These are phyloP conservation scores for Fusarium chlamydosporum DNA, from an alignment of 2,329 filamentous ascomycete genomes.

Conservation along the genomic window DNA sequence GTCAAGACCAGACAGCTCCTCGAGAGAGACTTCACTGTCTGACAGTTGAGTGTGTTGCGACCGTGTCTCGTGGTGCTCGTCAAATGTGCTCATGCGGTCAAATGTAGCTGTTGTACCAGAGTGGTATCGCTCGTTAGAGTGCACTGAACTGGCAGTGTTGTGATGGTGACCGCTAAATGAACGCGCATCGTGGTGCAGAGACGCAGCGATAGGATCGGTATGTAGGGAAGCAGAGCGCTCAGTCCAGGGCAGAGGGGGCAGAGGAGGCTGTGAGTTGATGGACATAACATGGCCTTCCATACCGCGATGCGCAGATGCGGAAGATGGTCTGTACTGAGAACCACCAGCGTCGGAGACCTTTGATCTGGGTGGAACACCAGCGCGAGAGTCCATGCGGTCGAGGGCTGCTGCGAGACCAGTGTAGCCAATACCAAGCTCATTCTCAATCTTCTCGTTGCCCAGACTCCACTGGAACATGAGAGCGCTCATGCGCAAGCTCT, in stretches of 20 bases:
- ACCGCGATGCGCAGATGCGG: constrained; percentile 46
- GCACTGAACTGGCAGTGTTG: constrained; percentile 52
- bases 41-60: constrained; percentile 48
- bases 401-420: constrained; percentile 76
- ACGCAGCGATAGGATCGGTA: constrained; percentile 28
- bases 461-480: constrained; percentile 76
- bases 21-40: constrained; percentile 50
- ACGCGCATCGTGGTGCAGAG: constrained; percentile 32
- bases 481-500: constrained; percentile 74
- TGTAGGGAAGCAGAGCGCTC: constrained; percentile 43
- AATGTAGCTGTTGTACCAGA: constrained; percentile 47
- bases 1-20: constrained; percentile 57
- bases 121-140: constrained; percentile 52
- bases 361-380: constrained; percentile 38
- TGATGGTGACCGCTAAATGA: constrained; percentile 25
- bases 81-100: constrained; percentile 53
- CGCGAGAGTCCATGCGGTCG: constrained; percentile 57
- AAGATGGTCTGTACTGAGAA: constrained; percentile 48
- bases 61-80: constrained; percentile 49
- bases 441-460: constrained; percentile 70
- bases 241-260: constrained; percentile 49
- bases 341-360: constrained; percentile 35
- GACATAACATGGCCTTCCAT: constrained; percentile 37
- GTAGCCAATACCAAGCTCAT: constrained; percentile 75
- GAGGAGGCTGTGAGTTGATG: constrained; percentile 37